These are phyloP conservation scores for Fragaria nilgerrensis DNA, from an alignment of 306 rosid genomes.

Conservation along the genomic window DNA sequence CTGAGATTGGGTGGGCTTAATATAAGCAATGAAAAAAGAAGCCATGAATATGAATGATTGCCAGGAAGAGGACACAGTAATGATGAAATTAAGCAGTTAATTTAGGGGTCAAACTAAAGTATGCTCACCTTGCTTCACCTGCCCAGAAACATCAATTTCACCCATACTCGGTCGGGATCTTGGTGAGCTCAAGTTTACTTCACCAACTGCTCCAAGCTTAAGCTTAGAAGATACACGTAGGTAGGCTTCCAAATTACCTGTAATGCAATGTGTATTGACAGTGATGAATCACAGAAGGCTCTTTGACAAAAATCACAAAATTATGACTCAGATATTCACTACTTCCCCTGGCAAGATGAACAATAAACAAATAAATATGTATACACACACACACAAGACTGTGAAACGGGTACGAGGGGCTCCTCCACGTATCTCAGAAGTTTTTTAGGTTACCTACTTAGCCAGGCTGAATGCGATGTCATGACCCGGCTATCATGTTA, in stretches of 20 bases:
- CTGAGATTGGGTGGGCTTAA: not conserved
- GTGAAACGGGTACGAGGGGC: not conserved
- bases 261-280: constrained; percentile 25
- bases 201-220: constrained; percentile 64
- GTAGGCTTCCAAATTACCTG: constrained; percentile 72
- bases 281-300: constrained; percentile 27
- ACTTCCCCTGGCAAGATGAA: not conserved
- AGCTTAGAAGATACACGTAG: constrained; percentile 76
- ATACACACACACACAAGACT: not conserved
- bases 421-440: not conserved
- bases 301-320: constrained; percentile 2
- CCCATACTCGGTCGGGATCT: constrained; percentile 42
- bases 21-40: not conserved
- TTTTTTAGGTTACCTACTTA: not conserved
- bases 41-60: not conserved
- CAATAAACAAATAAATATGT: not conserved
- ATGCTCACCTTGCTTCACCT: constrained; percentile 61
- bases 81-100: not conserved
- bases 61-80: not conserved
- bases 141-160: constrained; percentile 59
- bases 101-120: not conserved
- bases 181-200: constrained; percentile 25
- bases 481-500: not conserved
- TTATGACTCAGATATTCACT: constrained; percentile 13
- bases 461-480: not conserved